These are phyloP conservation scores for Cryptosporidium felis DNA, from an alignment of 169 alveolate genomes.

Conservation along the genomic window DNA sequence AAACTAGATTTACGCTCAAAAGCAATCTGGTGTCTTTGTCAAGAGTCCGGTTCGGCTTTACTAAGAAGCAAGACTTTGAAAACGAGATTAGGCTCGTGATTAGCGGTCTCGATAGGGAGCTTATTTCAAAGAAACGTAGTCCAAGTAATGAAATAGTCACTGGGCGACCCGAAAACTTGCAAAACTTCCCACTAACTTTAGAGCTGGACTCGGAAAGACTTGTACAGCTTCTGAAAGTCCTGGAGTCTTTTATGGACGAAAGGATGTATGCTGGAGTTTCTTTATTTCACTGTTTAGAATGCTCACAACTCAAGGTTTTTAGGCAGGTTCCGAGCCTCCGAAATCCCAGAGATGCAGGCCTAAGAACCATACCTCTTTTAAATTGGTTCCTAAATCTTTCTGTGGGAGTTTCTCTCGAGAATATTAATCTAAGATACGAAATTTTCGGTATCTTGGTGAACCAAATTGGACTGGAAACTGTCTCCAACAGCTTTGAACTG, in stretches of 20 bases:
- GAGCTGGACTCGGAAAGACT: constrained; percentile 12
- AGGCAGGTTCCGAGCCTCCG: too few species aligned
- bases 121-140: background rate
- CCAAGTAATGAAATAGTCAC: background rate
- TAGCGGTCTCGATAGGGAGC: constrained; percentile 5
- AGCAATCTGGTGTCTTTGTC: too few species aligned
- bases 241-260: constrained; percentile 1
- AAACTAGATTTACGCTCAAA: too few species aligned
- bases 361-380: background rate
- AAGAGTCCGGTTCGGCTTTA: too few species aligned
- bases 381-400: background rate
- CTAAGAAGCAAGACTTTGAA: background rate
- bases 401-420: background rate
- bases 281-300: background rate
- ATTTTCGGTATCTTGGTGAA: constrained; percentile 15
- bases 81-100: background rate
- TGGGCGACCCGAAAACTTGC: background rate
- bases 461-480: background rate
- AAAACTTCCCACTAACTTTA: background rate
- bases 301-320: background rate
- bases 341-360: too few species aligned
- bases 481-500: background rate
- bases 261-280: background rate
- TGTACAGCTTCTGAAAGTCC: background rate
- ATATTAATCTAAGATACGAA: constrained; percentile 23